These are phyloP conservation scores for Triticum monococcum DNA, from an alignment of 176 grass and related monocot species.

Conservation along the genomic window DNA sequence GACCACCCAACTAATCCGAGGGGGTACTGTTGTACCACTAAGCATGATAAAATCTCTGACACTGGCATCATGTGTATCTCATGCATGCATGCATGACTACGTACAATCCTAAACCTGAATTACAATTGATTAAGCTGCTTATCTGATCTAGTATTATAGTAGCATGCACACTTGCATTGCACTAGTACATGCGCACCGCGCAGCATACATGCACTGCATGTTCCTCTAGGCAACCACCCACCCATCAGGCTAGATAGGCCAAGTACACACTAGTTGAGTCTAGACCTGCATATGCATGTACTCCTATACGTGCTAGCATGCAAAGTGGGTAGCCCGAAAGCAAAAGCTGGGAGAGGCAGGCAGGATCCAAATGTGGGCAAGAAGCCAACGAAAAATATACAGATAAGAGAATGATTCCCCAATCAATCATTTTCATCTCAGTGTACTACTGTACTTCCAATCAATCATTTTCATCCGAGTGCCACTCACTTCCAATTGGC, in stretches of 20 bases:
- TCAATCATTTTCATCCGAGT: background rate
- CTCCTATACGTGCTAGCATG: background rate
- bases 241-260: background rate
- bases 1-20: slow-evolving; percentile 24
- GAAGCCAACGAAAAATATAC: slow-evolving; percentile 33
- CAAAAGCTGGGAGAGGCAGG: slow-evolving; percentile 6
- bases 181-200: background rate
- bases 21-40: background rate
- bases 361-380: slow-evolving; percentile 10
- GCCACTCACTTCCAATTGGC: background rate
- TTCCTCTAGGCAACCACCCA: slow-evolving; percentile 26
- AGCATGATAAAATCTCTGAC: background rate
- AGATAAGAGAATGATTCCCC: slow-evolving; percentile 30
- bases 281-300: background rate
- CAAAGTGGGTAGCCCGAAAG: background rate
- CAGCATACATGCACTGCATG: background rate
- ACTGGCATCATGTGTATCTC: background rate
- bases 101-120: too few species aligned
- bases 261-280: background rate
- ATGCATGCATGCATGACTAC: background rate
- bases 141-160: background rate
- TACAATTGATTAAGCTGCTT: background rate
- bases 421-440: too few species aligned
- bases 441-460: background rate
- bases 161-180: background rate